These are phyloP conservation scores for Leccinellum luteum DNA, from an alignment of 768 basidiomycete species.

Conservation along the genomic window DNA sequence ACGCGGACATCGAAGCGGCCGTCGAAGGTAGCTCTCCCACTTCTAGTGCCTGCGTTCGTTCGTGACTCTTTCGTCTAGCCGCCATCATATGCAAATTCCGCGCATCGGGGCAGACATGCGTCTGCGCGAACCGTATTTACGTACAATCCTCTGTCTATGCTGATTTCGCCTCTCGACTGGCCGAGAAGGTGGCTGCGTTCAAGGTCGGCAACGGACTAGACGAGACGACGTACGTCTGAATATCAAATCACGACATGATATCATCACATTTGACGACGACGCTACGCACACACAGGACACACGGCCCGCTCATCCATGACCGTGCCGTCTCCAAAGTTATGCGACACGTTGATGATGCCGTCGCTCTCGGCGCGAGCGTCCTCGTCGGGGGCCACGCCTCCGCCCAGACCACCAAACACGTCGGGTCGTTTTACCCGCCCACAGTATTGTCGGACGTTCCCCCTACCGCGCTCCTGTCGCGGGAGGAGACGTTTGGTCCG, in stretches of 20 bases:
- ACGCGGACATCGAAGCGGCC: slow-evolving; percentile 90
- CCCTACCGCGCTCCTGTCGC: slow-evolving; percentile 55
- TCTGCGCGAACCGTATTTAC: slow-evolving; percentile 89
- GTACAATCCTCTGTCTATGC: slow-evolving; percentile 91
- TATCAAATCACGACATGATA: neutral
- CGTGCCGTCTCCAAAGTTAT: slow-evolving; percentile 85
- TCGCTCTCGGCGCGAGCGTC: slow-evolving; percentile 80
- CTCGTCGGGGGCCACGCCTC: slow-evolving; percentile 79
- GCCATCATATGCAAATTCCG: slow-evolving; percentile 82
- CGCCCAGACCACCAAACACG: slow-evolving; percentile 2
- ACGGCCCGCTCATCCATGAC: slow-evolving; percentile 90
- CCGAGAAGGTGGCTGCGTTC: slow-evolving; percentile 78
- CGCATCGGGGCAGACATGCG: slow-evolving; percentile 76
- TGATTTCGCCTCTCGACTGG: slow-evolving; percentile 84
- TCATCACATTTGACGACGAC: neutral
- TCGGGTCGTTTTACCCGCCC: slow-evolving; percentile 74
- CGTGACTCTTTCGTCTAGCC: slow-evolving; percentile 37
- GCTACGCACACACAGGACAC: slow-evolving; percentile 53
- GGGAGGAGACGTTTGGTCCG: slow-evolving; percentile 96
- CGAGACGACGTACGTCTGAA: slow-evolving; percentile 55
- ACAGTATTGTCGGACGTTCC: slow-evolving; percentile 90
- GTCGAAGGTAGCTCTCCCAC: slow-evolving; percentile 58
- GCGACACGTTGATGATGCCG: slow-evolving; percentile 84
- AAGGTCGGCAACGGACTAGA: slow-evolving; percentile 89
- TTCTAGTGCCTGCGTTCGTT: neutral